Evolutionary conservation across 352 stramenopile genomes (phyloP), one percentile per base, ranked within the genome.

Genomic region (Globisporangium acanthophoron): DNA sequence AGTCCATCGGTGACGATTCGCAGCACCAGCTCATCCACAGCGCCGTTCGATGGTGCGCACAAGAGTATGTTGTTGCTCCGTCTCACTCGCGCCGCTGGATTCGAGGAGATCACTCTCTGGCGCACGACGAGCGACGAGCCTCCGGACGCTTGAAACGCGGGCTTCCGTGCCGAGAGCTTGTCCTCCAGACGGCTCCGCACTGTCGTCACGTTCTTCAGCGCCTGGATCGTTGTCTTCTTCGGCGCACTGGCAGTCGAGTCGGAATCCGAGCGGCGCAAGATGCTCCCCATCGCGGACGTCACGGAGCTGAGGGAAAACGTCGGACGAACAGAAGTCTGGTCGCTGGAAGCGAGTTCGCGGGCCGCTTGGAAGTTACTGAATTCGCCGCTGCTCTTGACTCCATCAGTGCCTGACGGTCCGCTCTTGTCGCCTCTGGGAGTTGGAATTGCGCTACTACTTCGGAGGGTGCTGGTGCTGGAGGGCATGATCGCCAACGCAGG

Each of bases 21-120:
- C 31, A 93, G 51, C n/a, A 97, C 83, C 24, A 97, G 45, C 54
- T 96, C 87, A 55, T 97, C 92, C 0, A 97, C 86, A 20, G 90
- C 90, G 39, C 88, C 88, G 64, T 97, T 97, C 12, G 90, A 97
- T 15, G 90, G 90, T 2, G 90, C 88, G 64, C 86, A 95, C 12
- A 97, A 69, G 16, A 96, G 61, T 13, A 97, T 74, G 57, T 95
- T 85, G 49, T 83, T 82, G 11, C 62, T 68, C 31, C 78, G 65
- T 29, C 58, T 59, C 57, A 66, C 24, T n/a, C 64, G 60, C 62
- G 68, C 33, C 6, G 49, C 20, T 11, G 62, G 56, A 5, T 65
- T 52, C 15, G 61, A 66, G 5, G 70, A 63, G 15, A 66, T 56
- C 2, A 88, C 71, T n/a, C 76, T 70, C 15, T 71, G 72, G 40